These are phyloP conservation scores for Solanum sitiens DNA, from an alignment of 257 asterid species.

Conservation along the genomic window DNA sequence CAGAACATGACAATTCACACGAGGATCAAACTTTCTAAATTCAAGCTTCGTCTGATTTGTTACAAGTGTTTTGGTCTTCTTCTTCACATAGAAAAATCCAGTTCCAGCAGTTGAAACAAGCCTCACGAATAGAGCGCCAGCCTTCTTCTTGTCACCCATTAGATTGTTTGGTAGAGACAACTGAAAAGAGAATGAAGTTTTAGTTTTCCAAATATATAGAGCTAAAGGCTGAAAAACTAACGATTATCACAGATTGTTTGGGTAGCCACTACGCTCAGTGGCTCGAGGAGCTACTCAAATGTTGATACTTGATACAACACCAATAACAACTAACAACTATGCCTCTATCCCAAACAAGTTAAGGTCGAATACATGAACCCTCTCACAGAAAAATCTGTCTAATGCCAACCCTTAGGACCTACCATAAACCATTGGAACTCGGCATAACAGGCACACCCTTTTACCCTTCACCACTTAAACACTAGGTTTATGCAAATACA, in stretches of 20 bases:
- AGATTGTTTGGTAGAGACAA: not conserved
- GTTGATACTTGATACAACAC: not conserved
- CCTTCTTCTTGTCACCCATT: conserved; percentile 6
- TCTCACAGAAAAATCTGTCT: not conserved
- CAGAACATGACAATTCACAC: not conserved
- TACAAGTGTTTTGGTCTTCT: not conserved
- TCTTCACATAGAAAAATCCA: conserved; percentile 5
- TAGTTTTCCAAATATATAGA: not conserved
- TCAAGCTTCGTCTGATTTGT: not conserved
- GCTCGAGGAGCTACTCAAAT: not conserved
- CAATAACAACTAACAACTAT: not conserved
- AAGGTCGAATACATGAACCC: not conserved
- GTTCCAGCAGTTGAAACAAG: not conserved
- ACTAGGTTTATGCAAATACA: not conserved
- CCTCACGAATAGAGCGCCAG: not conserved
- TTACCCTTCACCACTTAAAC: not conserved
- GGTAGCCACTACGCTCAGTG: not conserved
- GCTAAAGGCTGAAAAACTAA: not conserved
- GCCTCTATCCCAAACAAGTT: not conserved
- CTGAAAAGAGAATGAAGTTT: not conserved
- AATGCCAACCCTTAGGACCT: not conserved
- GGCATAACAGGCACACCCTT: not conserved
- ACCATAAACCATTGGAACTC: not conserved
- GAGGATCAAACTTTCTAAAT: conserved; percentile 1
- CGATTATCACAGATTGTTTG: not conserved